phyloP scores from a whole-genome alignment of 108 stramenopile species.

The Cyclotella cryptica region DNA sequence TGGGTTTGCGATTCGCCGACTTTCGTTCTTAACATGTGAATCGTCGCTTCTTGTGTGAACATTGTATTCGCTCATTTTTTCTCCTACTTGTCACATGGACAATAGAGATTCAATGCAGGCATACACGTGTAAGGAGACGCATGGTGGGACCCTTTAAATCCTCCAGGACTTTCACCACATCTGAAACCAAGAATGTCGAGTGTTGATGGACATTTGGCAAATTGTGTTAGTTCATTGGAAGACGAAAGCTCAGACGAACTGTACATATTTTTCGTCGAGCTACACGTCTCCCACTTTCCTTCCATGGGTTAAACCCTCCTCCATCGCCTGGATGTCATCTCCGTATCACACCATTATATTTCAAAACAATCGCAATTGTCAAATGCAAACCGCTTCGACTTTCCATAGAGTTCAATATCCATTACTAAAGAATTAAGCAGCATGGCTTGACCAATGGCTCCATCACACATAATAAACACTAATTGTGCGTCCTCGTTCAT shows the following conservation, averaged over 20 bases:
- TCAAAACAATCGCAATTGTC: conserved; percentile 51
- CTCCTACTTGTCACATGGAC: too few species aligned
- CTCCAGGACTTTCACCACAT: too few species aligned
- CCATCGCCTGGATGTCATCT: conserved; percentile 27
- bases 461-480: conserved; percentile 47
- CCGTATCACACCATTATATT: conserved; percentile 39
- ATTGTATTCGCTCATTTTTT: too few species aligned
- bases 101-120: too few species aligned
- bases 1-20: too few species aligned
- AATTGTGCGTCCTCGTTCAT: conserved; percentile 3
- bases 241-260: neutral
- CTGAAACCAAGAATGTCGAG: too few species aligned
- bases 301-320: conserved; percentile 25
- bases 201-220: neutral
- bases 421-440: conserved; percentile 41
- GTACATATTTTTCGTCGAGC: neutral
- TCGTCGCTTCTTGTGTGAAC: too few species aligned
- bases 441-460: conserved; percentile 53
- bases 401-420: conserved; percentile 23
- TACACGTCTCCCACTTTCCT: conserved; percentile 12
- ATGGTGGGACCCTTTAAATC: too few species aligned
- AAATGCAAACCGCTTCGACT: conserved; percentile 22
- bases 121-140: too few species aligned
- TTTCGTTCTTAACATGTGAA: too few species aligned
- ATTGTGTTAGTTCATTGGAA: neutral